Evolutionary conservation across 1,284 basidiomycete species (phyloP), one percentile per base, ranked within the genome.

Genomic region (Agaricales sp.): DNA sequence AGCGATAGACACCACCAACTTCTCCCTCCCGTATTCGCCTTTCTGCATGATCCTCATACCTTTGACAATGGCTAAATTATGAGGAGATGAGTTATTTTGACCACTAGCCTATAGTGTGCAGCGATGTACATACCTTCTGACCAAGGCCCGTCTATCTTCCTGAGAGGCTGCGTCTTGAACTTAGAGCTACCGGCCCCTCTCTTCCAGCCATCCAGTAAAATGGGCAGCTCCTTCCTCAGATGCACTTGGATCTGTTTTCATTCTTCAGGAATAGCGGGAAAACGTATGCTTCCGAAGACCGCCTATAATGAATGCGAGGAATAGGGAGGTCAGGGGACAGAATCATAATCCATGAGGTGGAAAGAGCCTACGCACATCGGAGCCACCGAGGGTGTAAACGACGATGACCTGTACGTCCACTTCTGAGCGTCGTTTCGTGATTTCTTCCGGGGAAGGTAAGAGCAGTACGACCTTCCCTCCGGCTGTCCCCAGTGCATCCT

Each of bases 41-140:
- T 45, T 21, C 23, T 50, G 44, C 43, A 45, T 45, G 13, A 46
- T 46, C 3, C n/a, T 11, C 6, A 50, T 18, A 13, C 48, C 48
- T 23, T 52, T 50, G 8, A 24, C 38, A 24, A 51, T n/a, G n/a
- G n/a, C n/a, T n/a, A n/a, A n/a, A n/a, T n/a, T n/a, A n/a, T n/a
- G n/a, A n/a, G n/a, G n/a, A n/a, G n/a, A n/a, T n/a, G n/a, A n/a
- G n/a, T n/a, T n/a, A n/a, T n/a, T n/a, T n/a, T n/a, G n/a, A n/a
- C n/a, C n/a, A n/a, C n/a, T n/a, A n/a, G n/a, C n/a, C n/a, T n/a
- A n/a, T n/a, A n/a, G n/a, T n/a, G n/a, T n/a, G n/a, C n/a, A n/a
- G n/a, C n/a, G 30, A n/a, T 14, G n/a, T 12, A 4, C 35, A 16
- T 49, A 45, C 20, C 46, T 45, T 23, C 44, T 18, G n/a, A 43